Percentiles rank a stretch among this genome's conserved stretches.
These are phyloP conservation scores for Polyplosphaeria fusca DNA, from an alignment of 495 filamentous ascomycete species.

Conservation along the genomic window DNA sequence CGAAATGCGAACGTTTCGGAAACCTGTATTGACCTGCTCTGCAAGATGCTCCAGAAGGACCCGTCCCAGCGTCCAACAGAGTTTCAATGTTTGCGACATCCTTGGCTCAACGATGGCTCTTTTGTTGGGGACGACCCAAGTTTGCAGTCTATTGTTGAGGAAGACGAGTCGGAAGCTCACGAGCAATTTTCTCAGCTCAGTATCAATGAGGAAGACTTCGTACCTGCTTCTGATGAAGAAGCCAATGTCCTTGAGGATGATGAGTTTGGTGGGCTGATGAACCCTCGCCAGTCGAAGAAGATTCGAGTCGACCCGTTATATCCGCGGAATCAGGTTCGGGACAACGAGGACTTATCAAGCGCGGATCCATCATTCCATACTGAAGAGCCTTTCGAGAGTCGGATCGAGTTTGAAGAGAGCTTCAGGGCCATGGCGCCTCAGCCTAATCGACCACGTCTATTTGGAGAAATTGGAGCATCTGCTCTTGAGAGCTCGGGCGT, in stretches of 20 bases:
- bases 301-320: conserved; percentile 34
- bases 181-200: conserved; percentile 70
- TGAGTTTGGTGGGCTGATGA: conserved; percentile 30
- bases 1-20: conserved; percentile 55
- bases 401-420: conserved; percentile 39
- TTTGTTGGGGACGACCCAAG: conserved; percentile 41
- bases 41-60: conserved; percentile 68
- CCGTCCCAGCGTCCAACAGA: conserved; percentile 68
- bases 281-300: conserved; percentile 38
- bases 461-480: conserved; percentile 75
- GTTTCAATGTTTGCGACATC: conserved; percentile 58
- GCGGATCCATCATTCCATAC: conserved; percentile 34
- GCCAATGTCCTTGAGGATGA: conserved; percentile 30
- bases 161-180: conserved; percentile 48
- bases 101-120: conserved; percentile 59
- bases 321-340: conserved; percentile 35
- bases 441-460: conserved; percentile 51
- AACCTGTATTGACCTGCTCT: conserved; percentile 67
- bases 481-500: conserved; percentile 63
- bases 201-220: conserved; percentile 46
- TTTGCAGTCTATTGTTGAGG: conserved; percentile 50
- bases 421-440: conserved; percentile 12
- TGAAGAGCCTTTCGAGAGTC: background rate
- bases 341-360: conserved; percentile 37
- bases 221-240: conserved; percentile 41